phyloP scores from a whole-genome alignment of 2,329 filamentous ascomycete species.

The Cladophialophora exuberans region DNA sequence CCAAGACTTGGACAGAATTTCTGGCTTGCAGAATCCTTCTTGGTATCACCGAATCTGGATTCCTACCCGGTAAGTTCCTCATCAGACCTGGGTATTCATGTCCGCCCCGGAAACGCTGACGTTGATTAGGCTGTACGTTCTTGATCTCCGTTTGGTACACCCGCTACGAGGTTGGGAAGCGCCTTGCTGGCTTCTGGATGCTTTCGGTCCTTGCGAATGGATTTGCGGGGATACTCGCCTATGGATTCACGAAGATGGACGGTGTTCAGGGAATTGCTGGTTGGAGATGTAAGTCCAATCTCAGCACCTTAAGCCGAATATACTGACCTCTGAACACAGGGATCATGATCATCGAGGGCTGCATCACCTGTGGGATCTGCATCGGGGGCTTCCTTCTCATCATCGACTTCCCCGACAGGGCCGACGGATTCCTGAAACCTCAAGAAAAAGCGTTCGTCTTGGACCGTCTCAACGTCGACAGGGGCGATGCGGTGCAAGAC shows the following conservation, averaged over 20 bases:
- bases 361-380: conserved; percentile 39
- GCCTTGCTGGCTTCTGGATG: conserved; percentile 34
- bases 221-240: conserved; percentile 43
- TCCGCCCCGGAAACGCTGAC: neutral
- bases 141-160: conserved; percentile 43
- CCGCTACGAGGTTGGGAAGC: conserved; percentile 41
- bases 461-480: conserved; percentile 42
- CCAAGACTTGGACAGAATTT: conserved; percentile 32
- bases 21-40: conserved; percentile 36
- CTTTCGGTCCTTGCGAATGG: conserved; percentile 33
- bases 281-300: conserved; percentile 40
- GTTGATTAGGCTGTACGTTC: conserved; percentile 38
- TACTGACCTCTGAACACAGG: conserved; percentile 9
- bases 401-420: conserved; percentile 43
- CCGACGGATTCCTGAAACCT: conserved; percentile 35
- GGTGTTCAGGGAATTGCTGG: conserved; percentile 39
- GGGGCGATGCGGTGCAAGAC: conserved; percentile 40
- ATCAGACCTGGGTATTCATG: neutral
- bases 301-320: conserved; percentile 13
- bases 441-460: conserved; percentile 38
- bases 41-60: conserved; percentile 39
- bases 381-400: conserved; percentile 41
- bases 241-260: conserved; percentile 39
- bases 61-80: conserved; percentile 39
- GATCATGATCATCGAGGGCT: conserved; percentile 37